Evolutionary conservation across 768 basidiomycete species (phyloP).

Genomic region (Infundibulicybe gibba): DNA sequence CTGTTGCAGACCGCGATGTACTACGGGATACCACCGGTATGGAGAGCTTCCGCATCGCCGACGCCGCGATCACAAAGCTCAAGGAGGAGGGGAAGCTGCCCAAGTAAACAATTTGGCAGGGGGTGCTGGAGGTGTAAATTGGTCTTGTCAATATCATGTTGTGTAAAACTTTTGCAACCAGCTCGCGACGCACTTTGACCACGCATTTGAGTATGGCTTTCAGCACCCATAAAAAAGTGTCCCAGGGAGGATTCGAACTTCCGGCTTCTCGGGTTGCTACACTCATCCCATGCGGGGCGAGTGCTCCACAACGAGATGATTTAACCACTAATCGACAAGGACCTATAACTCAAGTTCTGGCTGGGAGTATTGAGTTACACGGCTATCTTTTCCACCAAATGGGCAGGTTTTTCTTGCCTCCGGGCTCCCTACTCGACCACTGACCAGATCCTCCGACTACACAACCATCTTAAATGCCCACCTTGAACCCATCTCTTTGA

Average conservation of each 20-base stretch:
- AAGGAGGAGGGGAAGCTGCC: constrained; percentile 29
- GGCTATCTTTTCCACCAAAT: too few species aligned
- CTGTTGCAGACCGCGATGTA: constrained; percentile 39
- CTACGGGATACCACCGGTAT: constrained; percentile 39
- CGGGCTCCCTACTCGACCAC: too few species aligned
- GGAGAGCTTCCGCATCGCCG: constrained; percentile 35
- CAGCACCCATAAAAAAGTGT: constrained; percentile 1
- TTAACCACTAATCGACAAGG: constrained; percentile 9
- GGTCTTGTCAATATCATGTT: background rate
- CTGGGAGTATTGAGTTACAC: too few species aligned
- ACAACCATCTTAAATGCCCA: too few species aligned
- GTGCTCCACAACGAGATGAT: constrained; percentile 6
- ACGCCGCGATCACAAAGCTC: constrained; percentile 32
- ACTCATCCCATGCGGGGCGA: background rate
- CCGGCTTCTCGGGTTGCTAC: constrained; percentile 4
- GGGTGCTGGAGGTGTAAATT: background rate
- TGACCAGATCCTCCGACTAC: too few species aligned
- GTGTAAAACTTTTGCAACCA: too few species aligned
- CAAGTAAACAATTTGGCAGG: constrained; percentile 1
- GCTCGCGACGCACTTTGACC: too few species aligned
- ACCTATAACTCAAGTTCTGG: background rate
- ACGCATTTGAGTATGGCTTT: too few species aligned
- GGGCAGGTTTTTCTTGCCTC: too few species aligned
- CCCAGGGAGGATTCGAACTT: constrained; percentile 8
- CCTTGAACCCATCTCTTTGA: too few species aligned